Evolutionary conservation across 352 stramenopile species (phyloP), one percentile per base, ranked within the genome.

Genomic region (Globisporangium ultimum): DNA sequence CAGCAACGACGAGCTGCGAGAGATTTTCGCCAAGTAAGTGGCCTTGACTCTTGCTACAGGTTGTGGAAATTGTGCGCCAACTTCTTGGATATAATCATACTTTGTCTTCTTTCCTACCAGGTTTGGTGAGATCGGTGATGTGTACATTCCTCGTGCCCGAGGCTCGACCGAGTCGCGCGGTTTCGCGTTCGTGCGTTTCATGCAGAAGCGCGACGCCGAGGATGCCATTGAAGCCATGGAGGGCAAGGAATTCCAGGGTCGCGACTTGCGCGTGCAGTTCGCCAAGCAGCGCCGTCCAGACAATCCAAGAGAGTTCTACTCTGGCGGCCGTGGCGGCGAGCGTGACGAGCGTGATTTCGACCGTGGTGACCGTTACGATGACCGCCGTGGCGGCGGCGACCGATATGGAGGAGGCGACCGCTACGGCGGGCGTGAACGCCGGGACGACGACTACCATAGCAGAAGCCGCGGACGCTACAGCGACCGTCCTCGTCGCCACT

Each of bases 111-210:
- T 36, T 48, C 10, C 2, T 32, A 10, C 50, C 34, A 84, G 68
- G 58, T 78, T 71, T 54, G 78, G 84, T 28, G 84, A 93, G 53
- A 85, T 93, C 64, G 80, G 84, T 8, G 84, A 93, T 58, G 80
- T 91, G 48, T 91, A 93, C 74, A 91, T 93, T 58, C 84, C 84
- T 18, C 83, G 83, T 53, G 78, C 84, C 24, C 80, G 83, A 51
- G 66, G 67, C 47, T 88, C 84, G 45, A 90, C 80, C 57, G 89
- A 95, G 68, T 88, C 82, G 61, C 76, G 76, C 52, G 81, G 81
- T 17, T 95, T 91, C 48, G 86, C 85, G 41, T 97, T 97, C 68
- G 88, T 97, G 45, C 81, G 86, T 12, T 97, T 92, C 66, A 59
- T 93, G 61, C 76, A 95, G 64, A 91, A 93, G 68, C 79, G 87